These are phyloP conservation scores for Amaranthus cruentus DNA, from an alignment of 148 eudicot species.

Conservation along the genomic window DNA sequence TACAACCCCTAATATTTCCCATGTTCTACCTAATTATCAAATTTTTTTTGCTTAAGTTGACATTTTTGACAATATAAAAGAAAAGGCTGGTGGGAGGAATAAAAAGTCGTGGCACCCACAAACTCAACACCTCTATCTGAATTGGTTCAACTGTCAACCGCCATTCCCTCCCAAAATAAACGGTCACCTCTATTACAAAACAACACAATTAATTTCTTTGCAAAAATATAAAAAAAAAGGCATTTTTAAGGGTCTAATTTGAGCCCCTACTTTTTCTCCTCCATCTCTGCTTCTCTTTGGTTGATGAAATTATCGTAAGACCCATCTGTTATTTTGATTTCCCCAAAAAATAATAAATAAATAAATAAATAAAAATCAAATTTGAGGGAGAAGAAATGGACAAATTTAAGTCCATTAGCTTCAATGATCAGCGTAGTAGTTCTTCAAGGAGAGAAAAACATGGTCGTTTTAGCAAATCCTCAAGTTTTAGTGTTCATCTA, in stretches of 20 bases:
- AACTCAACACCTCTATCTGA: neutral
- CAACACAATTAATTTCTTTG: neutral
- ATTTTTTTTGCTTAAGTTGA: neutral
- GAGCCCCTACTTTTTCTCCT: slow-evolving; percentile 10
- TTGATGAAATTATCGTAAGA: neutral
- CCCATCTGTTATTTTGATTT: neutral
- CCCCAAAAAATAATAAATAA: neutral
- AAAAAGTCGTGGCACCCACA: slow-evolving; percentile 21
- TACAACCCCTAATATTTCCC: no score
- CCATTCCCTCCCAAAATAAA: slow-evolving; percentile 21
- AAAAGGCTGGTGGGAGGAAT: neutral
- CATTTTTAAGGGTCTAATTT: neutral
- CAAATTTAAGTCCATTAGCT: slow-evolving; percentile 20
- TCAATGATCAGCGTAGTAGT: slow-evolving; percentile 8
- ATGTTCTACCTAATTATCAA: neutral
- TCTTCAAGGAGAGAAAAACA: slow-evolving; percentile 7
- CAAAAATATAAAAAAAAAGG: neutral
- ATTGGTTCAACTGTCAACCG: slow-evolving; percentile 22
- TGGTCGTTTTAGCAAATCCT: slow-evolving; percentile 21
- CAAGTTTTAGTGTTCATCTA: slow-evolving; percentile 20
- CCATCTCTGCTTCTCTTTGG: slow-evolving; percentile 14
- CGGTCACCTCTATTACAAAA: neutral
- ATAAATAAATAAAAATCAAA: neutral
- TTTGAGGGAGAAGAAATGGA: slow-evolving; percentile 18
- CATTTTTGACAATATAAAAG: neutral